A percentile compares a stretch with the other conserved stretches of the same genome.
These are phyloP conservation scores for Cutaneotrichosporon sp. DNA, from an alignment of 1,284 basidiomycete species.

Conservation along the genomic window DNA sequence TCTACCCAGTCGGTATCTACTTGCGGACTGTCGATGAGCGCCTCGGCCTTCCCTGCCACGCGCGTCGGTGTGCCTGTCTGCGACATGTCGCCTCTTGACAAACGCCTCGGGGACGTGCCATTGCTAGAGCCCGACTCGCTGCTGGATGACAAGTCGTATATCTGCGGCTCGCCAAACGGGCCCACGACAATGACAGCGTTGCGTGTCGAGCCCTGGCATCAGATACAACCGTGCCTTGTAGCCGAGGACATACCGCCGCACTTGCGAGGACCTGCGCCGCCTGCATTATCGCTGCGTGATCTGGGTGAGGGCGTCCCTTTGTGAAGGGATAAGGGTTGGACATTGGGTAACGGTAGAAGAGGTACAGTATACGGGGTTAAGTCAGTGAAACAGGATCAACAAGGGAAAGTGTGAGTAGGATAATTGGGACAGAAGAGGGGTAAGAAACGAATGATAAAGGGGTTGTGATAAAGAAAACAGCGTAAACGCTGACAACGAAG, in stretches of 20 bases:
- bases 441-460: too few relatives aligned
- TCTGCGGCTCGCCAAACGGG: background rate
- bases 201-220: background rate
- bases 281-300: background rate
- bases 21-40: background rate
- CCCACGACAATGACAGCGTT: background rate
- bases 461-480: too few relatives aligned
- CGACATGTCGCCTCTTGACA: background rate
- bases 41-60: background rate
- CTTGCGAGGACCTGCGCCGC: background rate
- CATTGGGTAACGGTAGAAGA: too few relatives aligned
- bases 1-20: slow-evolving; percentile 1
- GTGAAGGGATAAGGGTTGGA: too few relatives aligned
- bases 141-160: slow-evolving; percentile 3
- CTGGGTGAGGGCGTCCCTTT: background rate
- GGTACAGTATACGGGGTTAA: too few relatives aligned
- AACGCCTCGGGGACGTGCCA: background rate
- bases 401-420: too few relatives aligned
- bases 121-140: slow-evolving; percentile 1
- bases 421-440: too few relatives aligned
- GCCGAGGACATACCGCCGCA: background rate
- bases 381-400: too few relatives aligned
- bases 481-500: too few relatives aligned
- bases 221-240: too few relatives aligned
- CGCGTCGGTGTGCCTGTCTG: background rate